Evolutionary conservation across 768 basidiomycete genomes (phyloP).

Genomic region (Rhodotorula sphaerocarpa): DNA sequence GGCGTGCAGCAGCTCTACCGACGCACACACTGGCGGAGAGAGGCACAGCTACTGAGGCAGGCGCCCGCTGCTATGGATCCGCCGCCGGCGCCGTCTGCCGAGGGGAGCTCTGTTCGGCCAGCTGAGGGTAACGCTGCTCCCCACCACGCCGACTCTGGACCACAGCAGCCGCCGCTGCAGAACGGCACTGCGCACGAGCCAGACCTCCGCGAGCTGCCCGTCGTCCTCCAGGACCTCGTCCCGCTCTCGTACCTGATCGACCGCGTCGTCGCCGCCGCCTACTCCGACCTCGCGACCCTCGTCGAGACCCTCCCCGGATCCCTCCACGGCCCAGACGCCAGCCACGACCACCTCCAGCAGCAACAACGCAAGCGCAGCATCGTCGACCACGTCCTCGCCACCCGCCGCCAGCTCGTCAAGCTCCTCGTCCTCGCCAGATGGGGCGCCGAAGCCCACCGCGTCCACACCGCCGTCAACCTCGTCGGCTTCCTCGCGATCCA

Average conservation of each 20-base stretch:
- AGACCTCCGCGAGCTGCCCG: constrained; percentile 65
- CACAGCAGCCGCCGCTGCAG: no score
- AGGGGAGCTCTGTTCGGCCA: no score
- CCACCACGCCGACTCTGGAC: no score
- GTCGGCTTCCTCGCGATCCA: constrained; percentile 78
- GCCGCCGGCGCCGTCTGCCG: no score
- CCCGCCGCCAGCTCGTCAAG: constrained; percentile 81
- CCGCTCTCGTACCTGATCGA: constrained; percentile 65
- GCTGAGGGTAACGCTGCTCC: no score
- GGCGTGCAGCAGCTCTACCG: no score
- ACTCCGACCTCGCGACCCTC: constrained; percentile 70
- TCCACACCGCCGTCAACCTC: constrained; percentile 51
- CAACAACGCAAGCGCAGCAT: constrained; percentile 65
- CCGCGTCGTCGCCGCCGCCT: constrained; percentile 67
- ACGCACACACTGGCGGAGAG: no score
- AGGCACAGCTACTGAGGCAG: no score
- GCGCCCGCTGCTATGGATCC: no score
- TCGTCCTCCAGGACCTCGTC: constrained; percentile 65
- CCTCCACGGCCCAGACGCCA: constrained; percentile 36
- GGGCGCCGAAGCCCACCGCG: constrained; percentile 54
- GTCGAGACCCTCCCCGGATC: constrained; percentile 57
- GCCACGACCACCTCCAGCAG: constrained; percentile 32
- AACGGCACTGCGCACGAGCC: neutral
- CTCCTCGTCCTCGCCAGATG: constrained; percentile 78
- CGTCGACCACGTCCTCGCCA: constrained; percentile 83